Evolutionary conservation across 768 basidiomycete species (phyloP).

Genomic region (Xerocomellus chrysenteron): DNA sequence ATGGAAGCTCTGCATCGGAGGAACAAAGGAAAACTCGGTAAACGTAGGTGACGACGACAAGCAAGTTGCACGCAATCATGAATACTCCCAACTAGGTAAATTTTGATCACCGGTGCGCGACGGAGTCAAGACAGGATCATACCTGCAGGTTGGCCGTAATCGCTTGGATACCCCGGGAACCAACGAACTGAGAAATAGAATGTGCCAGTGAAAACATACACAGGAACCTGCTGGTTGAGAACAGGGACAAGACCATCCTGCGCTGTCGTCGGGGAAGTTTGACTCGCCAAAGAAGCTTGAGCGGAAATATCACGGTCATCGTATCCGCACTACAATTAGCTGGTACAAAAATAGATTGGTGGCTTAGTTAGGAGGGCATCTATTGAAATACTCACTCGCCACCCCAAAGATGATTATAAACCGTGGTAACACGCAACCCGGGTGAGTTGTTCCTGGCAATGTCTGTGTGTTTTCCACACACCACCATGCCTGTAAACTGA

Average conservation of each 20-base stretch:
- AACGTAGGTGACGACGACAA: slow-evolving; percentile 11
- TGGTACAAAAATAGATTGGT: neutral
- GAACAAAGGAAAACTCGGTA: slow-evolving; percentile 3
- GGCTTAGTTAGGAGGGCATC: no score
- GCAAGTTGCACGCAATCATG: slow-evolving; percentile 14
- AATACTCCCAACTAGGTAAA: neutral
- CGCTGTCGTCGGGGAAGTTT: slow-evolving; percentile 15
- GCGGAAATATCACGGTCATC: neutral
- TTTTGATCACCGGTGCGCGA: neutral
- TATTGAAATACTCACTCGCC: neutral
- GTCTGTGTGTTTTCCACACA: neutral
- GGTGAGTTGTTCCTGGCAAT: neutral
- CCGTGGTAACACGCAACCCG: neutral
- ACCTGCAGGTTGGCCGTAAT: neutral
- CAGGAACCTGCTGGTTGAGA: slow-evolving; percentile 10
- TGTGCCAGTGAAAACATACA: slow-evolving; percentile 1
- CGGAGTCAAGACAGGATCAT: neutral
- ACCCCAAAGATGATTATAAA: slow-evolving; percentile 4
- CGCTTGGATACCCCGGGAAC: neutral
- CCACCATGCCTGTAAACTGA: slow-evolving; percentile 11
- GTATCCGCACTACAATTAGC: slow-evolving; percentile 7
- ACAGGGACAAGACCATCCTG: slow-evolving; percentile 17
- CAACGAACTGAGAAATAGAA: neutral
- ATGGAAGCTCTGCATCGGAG: neutral
- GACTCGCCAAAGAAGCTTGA: slow-evolving; percentile 18